A percentile compares a stretch with the other conserved stretches of the same genome.
These are phyloP conservation scores for Debaryomyces subglobosus DNA, from an alignment of 1,139 yeast genomes.

Conservation along the genomic window DNA sequence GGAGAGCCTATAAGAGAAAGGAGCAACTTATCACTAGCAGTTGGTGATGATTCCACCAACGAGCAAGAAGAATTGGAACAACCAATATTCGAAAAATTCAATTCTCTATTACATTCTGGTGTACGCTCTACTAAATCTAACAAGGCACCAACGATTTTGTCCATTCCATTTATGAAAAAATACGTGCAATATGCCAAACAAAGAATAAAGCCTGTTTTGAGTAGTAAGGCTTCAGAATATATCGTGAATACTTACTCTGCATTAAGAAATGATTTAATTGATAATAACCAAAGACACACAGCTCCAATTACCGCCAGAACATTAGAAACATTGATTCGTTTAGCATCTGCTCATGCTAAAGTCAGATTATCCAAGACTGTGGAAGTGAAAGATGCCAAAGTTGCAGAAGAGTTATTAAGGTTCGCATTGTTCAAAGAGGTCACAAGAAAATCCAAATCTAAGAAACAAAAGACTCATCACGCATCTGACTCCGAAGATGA, in stretches of 20 bases:
- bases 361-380: slow-evolving; percentile 79
- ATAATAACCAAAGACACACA: slow-evolving; percentile 74
- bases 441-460: slow-evolving; percentile 36
- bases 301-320: slow-evolving; percentile 99
- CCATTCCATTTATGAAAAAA: slow-evolving; percentile 86
- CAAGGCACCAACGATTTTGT: slow-evolving; percentile 63
- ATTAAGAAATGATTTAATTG: slow-evolving; percentile 79
- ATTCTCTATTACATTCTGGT: slow-evolving; percentile 83
- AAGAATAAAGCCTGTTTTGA: slow-evolving; percentile 79
- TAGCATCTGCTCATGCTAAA: slow-evolving; percentile 96
- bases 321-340: slow-evolving; percentile 90
- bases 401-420: slow-evolving; percentile 83
- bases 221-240: slow-evolving; percentile 76
- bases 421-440: slow-evolving; percentile 86
- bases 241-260: slow-evolving; percentile 81
- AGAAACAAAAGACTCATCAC: slow-evolving; percentile 34
- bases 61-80: slow-evolving; percentile 54
- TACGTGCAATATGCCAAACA: slow-evolving; percentile 94
- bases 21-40: slow-evolving; percentile 69
- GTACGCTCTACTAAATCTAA: slow-evolving; percentile 47
- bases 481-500: slow-evolving; percentile 18
- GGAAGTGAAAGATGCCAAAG: slow-evolving; percentile 76
- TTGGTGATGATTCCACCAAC: slow-evolving; percentile 66
- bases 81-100: slow-evolving; percentile 79
- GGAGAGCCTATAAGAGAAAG: slow-evolving; percentile 94